These are phyloP conservation scores for Aspergillus asperescens DNA, from an alignment of 495 filamentous ascomycete species.

Conservation along the genomic window DNA sequence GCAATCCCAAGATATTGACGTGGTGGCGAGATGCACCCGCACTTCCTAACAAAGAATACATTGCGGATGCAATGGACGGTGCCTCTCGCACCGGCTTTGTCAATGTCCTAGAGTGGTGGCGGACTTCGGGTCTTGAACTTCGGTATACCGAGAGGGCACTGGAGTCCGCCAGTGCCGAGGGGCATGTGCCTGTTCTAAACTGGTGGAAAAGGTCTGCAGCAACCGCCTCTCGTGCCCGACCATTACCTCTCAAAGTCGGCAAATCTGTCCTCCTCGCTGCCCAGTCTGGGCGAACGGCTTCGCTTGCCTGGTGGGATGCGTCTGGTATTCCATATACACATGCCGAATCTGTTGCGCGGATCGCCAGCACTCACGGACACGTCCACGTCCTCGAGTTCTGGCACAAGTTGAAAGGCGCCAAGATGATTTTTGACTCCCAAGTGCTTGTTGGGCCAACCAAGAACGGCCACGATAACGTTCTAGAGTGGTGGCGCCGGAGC, in stretches of 20 bases:
- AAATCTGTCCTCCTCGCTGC: constrained; percentile 75
- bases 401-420: constrained; percentile 70
- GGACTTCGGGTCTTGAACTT: constrained; percentile 67
- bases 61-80: constrained; percentile 75
- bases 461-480: constrained; percentile 73
- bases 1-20: constrained; percentile 74
- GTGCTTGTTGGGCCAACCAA: constrained; percentile 84
- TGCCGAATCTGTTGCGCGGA: constrained; percentile 71
- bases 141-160: constrained; percentile 82
- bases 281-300: constrained; percentile 64
- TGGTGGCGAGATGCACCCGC: constrained; percentile 80
- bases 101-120: constrained; percentile 89
- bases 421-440: constrained; percentile 84
- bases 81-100: constrained; percentile 79
- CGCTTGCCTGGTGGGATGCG: constrained; percentile 77
- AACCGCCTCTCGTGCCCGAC: constrained; percentile 22
- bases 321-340: constrained; percentile 69
- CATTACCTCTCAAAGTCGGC: constrained; percentile 65
- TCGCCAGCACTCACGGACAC: constrained; percentile 81
- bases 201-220: constrained; percentile 75
- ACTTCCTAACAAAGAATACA: constrained; percentile 74
- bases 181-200: constrained; percentile 75
- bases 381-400: constrained; percentile 78
- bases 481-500: constrained; percentile 87
- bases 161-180: constrained; percentile 76